Evolutionary conservation across 1,284 basidiomycete species (phyloP).

Genomic region (Acaromyces ingoldii): DNA sequence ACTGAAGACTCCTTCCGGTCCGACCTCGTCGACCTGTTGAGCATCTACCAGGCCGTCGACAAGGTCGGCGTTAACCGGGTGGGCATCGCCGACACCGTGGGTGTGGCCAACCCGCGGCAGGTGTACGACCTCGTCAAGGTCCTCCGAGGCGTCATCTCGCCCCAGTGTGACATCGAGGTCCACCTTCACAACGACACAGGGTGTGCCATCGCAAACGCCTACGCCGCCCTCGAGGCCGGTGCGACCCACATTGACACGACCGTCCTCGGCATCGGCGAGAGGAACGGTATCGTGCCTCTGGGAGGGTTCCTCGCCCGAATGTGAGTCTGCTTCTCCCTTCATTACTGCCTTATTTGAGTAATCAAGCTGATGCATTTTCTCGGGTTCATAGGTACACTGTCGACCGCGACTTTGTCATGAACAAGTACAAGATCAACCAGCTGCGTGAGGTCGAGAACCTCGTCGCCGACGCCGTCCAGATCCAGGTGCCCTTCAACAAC

Average conservation of each 20-base stretch:
- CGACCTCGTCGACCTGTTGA: conserved; percentile 95
- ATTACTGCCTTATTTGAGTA: too few species aligned
- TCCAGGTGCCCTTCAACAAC: conserved; percentile 96
- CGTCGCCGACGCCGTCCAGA: conserved; percentile 96
- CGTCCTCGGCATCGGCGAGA: conserved; percentile 94
- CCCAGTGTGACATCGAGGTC: conserved; percentile 74
- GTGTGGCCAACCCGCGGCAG: conserved; percentile 96
- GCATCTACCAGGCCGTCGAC: conserved; percentile 99
- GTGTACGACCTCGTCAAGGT: conserved; percentile 98
- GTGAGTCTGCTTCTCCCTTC: too few species aligned
- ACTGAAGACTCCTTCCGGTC: conserved; percentile 99
- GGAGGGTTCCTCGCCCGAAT: conserved; percentile 95
- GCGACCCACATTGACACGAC: conserved; percentile 90
- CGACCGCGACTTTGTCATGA: conserved; percentile 95
- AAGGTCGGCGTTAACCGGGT: conserved; percentile 99
- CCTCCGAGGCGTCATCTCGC: conserved; percentile 70
- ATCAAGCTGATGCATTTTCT: too few species aligned
- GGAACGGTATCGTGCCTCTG: conserved; percentile 97
- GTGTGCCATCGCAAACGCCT: conserved; percentile 93
- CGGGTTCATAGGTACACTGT: too few species aligned
- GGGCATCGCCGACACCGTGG: conserved; percentile 98
- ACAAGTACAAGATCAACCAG: conserved; percentile 97
- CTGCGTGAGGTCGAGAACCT: conserved; percentile 98
- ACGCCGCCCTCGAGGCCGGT: conserved; percentile 95
- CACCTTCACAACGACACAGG: conserved; percentile 98